A percentile compares a stretch with the other conserved stretches of the same genome.
Conservation (phyloP, 2,329 filamentous ascomycete species). For the Epichloe baconii region DNA sequence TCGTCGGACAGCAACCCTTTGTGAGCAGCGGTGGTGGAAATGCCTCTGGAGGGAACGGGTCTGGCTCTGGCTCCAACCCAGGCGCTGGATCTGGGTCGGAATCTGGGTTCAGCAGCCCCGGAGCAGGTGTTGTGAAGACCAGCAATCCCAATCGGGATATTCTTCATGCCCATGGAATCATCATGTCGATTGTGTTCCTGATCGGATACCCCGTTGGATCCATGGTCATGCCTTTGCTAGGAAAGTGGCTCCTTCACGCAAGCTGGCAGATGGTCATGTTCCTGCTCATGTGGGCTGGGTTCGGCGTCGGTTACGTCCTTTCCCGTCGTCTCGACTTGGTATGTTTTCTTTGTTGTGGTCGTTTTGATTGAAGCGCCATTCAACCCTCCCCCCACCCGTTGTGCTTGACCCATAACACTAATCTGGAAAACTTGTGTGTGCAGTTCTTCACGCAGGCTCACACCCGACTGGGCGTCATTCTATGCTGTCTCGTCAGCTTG, state of each 20-base stretch:
- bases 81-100: too few relatives aligned
- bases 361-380: not conserved
- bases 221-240: conserved; percentile 44
- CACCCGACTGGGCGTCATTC: conserved; percentile 41
- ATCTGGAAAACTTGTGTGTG: too few relatives aligned
- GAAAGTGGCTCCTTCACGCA: conserved; percentile 45
- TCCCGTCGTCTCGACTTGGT: conserved; percentile 30
- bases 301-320: conserved; percentile 40
- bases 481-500: conserved; percentile 39
- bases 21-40: conserved; percentile 8
- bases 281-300: conserved; percentile 45
- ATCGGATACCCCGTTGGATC: conserved; percentile 47
- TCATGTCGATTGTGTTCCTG: conserved; percentile 48
- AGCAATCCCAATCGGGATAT: conserved; percentile 15
- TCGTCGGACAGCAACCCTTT: conserved; percentile 41
- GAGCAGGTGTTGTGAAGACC: not conserved
- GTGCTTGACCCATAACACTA: too few relatives aligned
- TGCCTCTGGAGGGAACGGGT: conserved; percentile 6
- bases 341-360: conserved; percentile 15
- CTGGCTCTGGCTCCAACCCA: not conserved
- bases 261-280: conserved; percentile 41
- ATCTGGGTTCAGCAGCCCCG: not conserved
- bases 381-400: too few relatives aligned
- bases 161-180: conserved; percentile 38
- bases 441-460: conserved; percentile 42